Evolutionary conservation across 345 rosid species (phyloP).

Genomic region (Sonneratia alba): DNA sequence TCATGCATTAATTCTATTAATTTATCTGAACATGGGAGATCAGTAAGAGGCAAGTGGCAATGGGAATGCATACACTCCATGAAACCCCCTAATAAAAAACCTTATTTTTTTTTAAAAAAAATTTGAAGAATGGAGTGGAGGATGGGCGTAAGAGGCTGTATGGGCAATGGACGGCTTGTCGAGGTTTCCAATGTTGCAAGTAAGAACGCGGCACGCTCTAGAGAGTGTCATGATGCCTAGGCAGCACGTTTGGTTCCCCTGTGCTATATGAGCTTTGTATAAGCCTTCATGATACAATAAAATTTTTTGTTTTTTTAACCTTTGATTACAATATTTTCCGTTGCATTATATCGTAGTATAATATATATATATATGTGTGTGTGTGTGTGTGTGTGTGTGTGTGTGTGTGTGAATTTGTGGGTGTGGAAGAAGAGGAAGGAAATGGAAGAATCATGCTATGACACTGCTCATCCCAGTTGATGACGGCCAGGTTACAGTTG

Average conservation of each 20-base stretch:
- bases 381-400: too few species aligned
- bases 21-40: background rate
- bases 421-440: background rate
- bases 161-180: slow-evolving; percentile 11
- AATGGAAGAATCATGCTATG: slow-evolving; percentile 64
- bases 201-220: slow-evolving; percentile 20
- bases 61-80: background rate
- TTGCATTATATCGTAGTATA: too few species aligned
- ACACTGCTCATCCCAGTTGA: slow-evolving; percentile 49
- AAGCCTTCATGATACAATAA: background rate
- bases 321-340: too few species aligned
- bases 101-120: background rate
- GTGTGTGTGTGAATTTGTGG: too few species aligned
- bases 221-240: slow-evolving; percentile 40
- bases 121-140: background rate
- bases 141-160: slow-evolving; percentile 2
- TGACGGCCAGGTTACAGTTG: slow-evolving; percentile 91
- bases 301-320: too few species aligned
- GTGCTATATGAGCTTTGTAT: background rate
- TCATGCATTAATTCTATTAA: background rate
- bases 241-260: slow-evolving; percentile 49
- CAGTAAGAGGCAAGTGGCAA: background rate
- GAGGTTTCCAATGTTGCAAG: slow-evolving; percentile 8
- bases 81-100: background rate
- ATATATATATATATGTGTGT: too few species aligned